Percentiles rank a stretch among this genome's conserved stretches.
These are phyloP conservation scores for Globisporangium nagaii DNA, from an alignment of 352 stramenopile species.

Conservation along the genomic window DNA sequence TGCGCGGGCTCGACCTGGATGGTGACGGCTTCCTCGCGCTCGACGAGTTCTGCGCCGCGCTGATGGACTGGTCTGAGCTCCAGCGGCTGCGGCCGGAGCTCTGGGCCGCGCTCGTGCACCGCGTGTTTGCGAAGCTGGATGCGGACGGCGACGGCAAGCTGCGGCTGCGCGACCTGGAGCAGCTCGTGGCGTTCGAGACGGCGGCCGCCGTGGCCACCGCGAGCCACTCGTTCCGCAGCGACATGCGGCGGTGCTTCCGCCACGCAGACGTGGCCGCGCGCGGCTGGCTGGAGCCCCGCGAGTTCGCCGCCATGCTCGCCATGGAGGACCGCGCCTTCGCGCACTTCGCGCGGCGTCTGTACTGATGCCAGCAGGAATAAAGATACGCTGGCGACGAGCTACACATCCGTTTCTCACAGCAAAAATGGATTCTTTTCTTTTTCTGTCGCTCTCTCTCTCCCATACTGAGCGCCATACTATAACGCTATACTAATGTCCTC, in stretches of 20 bases:
- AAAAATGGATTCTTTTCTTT: no score
- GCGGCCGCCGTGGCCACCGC: conserved; percentile 4
- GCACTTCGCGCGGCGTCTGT: conserved; percentile 46
- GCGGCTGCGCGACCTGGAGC: conserved; percentile 33
- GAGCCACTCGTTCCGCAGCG: conserved; percentile 53
- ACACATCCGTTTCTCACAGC: no score
- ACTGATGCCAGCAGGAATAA: no score
- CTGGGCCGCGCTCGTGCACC: conserved; percentile 26
- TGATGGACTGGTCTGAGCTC: conserved; percentile 62
- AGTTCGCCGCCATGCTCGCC: conserved; percentile 50
- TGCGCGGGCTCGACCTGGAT: conserved; percentile 55
- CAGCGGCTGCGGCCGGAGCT: conserved; percentile 26
- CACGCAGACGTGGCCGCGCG: conserved; percentile 32
- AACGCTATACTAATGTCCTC: no score
- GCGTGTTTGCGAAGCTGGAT: conserved; percentile 51
- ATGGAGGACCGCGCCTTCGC: conserved; percentile 39
- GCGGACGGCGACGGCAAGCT: conserved; percentile 44
- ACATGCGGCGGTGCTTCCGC: conserved; percentile 56
- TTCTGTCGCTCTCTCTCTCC: no score
- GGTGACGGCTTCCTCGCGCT: conserved; percentile 52
- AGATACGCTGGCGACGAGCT: no score
- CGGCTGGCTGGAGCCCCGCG: conserved; percentile 29
- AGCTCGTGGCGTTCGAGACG: conserved; percentile 32
- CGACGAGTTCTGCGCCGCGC: conserved; percentile 61
- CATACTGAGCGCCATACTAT: no score